These are phyloP conservation scores for Fusarium cicatricum DNA, from an alignment of 2,329 filamentous ascomycete genomes.

Conservation along the genomic window DNA sequence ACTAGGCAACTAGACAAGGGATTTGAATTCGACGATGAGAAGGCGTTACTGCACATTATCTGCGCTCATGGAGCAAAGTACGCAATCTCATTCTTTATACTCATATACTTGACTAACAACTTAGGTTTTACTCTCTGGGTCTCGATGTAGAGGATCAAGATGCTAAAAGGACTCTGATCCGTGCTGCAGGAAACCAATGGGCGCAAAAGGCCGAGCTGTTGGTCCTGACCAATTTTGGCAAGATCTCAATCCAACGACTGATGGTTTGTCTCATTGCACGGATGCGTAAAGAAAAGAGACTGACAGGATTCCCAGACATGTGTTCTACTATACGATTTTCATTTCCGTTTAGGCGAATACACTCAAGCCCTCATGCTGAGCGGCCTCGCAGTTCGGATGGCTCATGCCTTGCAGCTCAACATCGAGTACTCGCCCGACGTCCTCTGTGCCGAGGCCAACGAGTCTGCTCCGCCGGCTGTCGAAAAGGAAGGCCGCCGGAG, in stretches of 20 bases:
- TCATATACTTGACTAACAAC: constrained; percentile 9
- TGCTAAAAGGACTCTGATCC: constrained; percentile 42
- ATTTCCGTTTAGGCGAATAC: constrained; percentile 51
- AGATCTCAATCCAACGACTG: constrained; percentile 49
- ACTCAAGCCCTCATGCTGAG: constrained; percentile 52
- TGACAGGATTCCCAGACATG: constrained; percentile 42
- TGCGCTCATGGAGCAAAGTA: constrained; percentile 52
- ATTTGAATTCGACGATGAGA: constrained; percentile 48
- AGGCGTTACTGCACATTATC: constrained; percentile 48
- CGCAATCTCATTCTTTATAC: not conserved
- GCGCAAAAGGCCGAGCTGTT: constrained; percentile 49
- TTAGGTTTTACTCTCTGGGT: constrained; percentile 47
- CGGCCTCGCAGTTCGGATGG: constrained; percentile 52
- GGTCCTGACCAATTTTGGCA: constrained; percentile 50
- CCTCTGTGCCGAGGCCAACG: constrained; percentile 47
- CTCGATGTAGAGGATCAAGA: constrained; percentile 44
- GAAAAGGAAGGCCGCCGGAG: constrained; percentile 50
- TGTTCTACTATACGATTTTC: constrained; percentile 51
- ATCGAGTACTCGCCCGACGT: constrained; percentile 49
- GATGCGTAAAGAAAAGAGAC: not conserved
- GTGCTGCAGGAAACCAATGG: constrained; percentile 49
- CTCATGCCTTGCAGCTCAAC: constrained; percentile 52
- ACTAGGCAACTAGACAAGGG: constrained; percentile 50
- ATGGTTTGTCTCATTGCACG: constrained; percentile 43
- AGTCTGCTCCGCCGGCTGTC: constrained; percentile 46